Evolutionary conservation across 768 basidiomycete species (phyloP).

Genomic region (Rickenella mellea): DNA sequence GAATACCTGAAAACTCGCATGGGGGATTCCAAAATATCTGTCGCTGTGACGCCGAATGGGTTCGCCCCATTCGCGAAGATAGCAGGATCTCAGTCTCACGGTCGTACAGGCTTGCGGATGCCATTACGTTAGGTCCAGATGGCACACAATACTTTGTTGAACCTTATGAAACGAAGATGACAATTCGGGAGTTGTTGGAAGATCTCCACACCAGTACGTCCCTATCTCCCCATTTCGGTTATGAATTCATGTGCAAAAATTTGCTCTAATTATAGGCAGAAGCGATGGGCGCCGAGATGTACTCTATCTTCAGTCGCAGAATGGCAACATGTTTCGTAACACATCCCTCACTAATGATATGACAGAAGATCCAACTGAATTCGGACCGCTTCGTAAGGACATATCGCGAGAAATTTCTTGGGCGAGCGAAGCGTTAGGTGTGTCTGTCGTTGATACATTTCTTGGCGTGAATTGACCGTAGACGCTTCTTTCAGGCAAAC

Average conservation of each 20-base stretch:
- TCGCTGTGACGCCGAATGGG: constrained; percentile 84
- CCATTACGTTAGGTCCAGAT: constrained; percentile 45
- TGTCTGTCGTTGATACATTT: constrained; percentile 11
- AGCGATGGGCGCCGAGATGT: constrained; percentile 28
- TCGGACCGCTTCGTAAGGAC: constrained; percentile 50
- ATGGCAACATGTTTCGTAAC: constrained; percentile 71
- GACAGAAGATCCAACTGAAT: constrained; percentile 41
- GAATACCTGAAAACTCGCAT: constrained; percentile 50
- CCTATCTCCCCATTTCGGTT: too few relatives aligned
- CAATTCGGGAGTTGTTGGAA: constrained; percentile 44
- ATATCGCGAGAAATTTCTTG: constrained; percentile 62
- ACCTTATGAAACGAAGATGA: constrained; percentile 61
- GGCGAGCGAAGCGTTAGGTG: constrained; percentile 75
- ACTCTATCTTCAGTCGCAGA: constrained; percentile 82
- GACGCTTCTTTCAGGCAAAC: constrained; percentile 28
- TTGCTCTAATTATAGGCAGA: too few relatives aligned
- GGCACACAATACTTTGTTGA: constrained; percentile 65
- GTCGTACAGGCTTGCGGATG: constrained; percentile 61
- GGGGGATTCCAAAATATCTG: constrained; percentile 46
- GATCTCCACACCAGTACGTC: constrained; percentile 15
- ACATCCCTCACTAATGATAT: constrained; percentile 25
- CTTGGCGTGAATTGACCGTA: neutral
- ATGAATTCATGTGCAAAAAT: too few relatives aligned
- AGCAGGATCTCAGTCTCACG: constrained; percentile 8
- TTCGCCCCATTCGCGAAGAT: constrained; percentile 21